Evolutionary conservation across 768 basidiomycete genomes (phyloP).

Genomic region (Trichaptum fuscoviolaceum): DNA sequence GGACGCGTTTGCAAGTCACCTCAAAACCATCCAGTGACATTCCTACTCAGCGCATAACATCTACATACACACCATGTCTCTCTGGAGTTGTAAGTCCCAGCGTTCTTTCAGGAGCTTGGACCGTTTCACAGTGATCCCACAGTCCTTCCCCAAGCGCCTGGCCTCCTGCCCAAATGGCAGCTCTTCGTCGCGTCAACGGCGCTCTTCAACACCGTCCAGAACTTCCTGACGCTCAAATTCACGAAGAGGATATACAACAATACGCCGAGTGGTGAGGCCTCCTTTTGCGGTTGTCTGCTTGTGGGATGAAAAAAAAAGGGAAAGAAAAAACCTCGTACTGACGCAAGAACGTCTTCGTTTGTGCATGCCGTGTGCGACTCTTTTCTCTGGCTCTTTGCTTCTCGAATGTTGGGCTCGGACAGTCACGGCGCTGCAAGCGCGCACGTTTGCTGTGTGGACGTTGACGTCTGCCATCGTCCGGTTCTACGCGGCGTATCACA

Average conservation of each 20-base stretch:
- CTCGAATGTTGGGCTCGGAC: slow-evolving; percentile 11
- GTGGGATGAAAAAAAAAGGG: background rate
- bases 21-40: no score
- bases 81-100: slow-evolving; percentile 4
- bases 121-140: background rate
- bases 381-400: background rate
- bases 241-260: slow-evolving; percentile 72
- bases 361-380: no score
- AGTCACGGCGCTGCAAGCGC: slow-evolving; percentile 85
- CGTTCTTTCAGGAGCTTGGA: background rate
- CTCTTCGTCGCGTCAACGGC: slow-evolving; percentile 73
- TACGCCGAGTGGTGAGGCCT: slow-evolving; percentile 32
- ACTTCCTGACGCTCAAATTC: slow-evolving; percentile 69
- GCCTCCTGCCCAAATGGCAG: slow-evolving; percentile 85
- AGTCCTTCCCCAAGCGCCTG: slow-evolving; percentile 64
- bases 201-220: slow-evolving; percentile 83
- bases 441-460: slow-evolving; percentile 92
- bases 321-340: no score
- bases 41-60: no score
- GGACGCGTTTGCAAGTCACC: no score
- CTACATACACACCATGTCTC: background rate
- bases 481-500: slow-evolving; percentile 84
- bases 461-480: slow-evolving; percentile 79
- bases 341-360: no score
- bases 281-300: slow-evolving; percentile 10